Conservation (phyloP, 768 basidiomycete species). For the Macrocybe gigantea region DNA sequence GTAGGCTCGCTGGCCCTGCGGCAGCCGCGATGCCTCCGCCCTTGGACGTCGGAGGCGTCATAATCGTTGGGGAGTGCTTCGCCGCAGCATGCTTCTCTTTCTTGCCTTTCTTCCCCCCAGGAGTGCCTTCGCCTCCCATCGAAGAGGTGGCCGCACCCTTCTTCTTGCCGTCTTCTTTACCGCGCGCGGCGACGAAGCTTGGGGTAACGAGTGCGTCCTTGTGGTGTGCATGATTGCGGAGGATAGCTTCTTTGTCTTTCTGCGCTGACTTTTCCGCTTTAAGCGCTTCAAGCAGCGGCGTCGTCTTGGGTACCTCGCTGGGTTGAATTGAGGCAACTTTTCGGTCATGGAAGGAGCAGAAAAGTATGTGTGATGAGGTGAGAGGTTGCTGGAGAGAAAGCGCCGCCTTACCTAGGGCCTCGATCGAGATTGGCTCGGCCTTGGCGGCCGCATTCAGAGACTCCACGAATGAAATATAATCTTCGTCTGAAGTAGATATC, state of each 20-base stretch:
- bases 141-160: slow-evolving; percentile 14
- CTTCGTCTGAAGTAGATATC: slow-evolving; percentile 51
- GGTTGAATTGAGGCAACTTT: slow-evolving; percentile 63
- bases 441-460: slow-evolving; percentile 49
- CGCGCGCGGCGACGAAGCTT: slow-evolving; percentile 13
- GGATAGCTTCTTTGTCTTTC: slow-evolving; percentile 68
- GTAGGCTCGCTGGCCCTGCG: slow-evolving; percentile 6
- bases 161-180: slow-evolving; percentile 31
- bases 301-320: slow-evolving; percentile 65
- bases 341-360: neutral
- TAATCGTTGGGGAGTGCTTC: no score
- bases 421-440: slow-evolving; percentile 56
- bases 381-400: neutral
- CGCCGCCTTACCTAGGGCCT: slow-evolving; percentile 47
- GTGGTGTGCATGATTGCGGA: slow-evolving; percentile 70
- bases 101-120: slow-evolving; percentile 26
- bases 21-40: slow-evolving; percentile 11
- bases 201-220: slow-evolving; percentile 36
- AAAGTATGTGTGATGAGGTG: slow-evolving; percentile 1
- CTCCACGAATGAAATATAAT: slow-evolving; percentile 78
- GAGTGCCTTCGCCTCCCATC: slow-evolving; percentile 7
- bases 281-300: slow-evolving; percentile 90
- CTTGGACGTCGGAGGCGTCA: slow-evolving; percentile 20
- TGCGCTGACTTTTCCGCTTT: slow-evolving; percentile 74
- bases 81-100: slow-evolving; percentile 19